These are phyloP conservation scores for Schizophyllum amplum DNA, from an alignment of 1,284 basidiomycete species.

Conservation along the genomic window DNA sequence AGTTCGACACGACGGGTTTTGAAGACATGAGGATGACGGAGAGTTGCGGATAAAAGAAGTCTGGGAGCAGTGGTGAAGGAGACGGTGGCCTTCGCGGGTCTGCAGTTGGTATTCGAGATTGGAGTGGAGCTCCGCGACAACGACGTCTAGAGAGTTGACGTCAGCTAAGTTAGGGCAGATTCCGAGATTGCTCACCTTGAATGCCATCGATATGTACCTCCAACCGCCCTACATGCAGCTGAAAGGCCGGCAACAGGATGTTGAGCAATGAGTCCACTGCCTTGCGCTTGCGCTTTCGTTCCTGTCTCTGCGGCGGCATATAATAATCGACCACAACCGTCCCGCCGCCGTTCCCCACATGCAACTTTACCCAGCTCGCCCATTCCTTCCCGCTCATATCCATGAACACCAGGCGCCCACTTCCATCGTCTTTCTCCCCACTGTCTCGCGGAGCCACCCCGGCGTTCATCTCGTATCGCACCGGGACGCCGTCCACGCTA, in stretches of 20 bases:
- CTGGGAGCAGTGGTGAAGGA: slow-evolving; percentile 47
- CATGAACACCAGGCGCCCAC: slow-evolving; percentile 36
- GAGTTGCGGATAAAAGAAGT: slow-evolving; percentile 48
- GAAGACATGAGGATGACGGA: slow-evolving; percentile 26
- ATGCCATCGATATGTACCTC: slow-evolving; percentile 49
- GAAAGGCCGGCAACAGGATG: slow-evolving; percentile 60
- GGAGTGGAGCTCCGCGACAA: slow-evolving; percentile 32
- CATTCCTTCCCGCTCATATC: slow-evolving; percentile 46
- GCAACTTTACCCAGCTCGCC: slow-evolving; percentile 57
- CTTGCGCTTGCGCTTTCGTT: slow-evolving; percentile 26
- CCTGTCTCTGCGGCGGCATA: slow-evolving; percentile 24
- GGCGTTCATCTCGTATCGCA: slow-evolving; percentile 44
- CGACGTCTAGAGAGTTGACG: slow-evolving; percentile 28
- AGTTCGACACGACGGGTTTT: slow-evolving; percentile 6
- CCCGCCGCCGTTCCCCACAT: slow-evolving; percentile 41
- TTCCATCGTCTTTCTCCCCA: slow-evolving; percentile 23
- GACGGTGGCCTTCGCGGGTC: slow-evolving; percentile 25
- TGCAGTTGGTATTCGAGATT: slow-evolving; percentile 40
- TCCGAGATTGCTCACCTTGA: slow-evolving; percentile 33
- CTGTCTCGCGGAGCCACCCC: slow-evolving; percentile 12
- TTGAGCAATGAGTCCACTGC: slow-evolving; percentile 26
- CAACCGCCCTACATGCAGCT: slow-evolving; percentile 53
- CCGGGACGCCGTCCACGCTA: slow-evolving; percentile 57
- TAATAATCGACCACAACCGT: slow-evolving; percentile 57
- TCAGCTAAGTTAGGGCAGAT: slow-evolving; percentile 10